phyloP scores from a whole-genome alignment of 2,329 filamentous ascomycete species.

The Didymosphaeria variabile region DNA sequence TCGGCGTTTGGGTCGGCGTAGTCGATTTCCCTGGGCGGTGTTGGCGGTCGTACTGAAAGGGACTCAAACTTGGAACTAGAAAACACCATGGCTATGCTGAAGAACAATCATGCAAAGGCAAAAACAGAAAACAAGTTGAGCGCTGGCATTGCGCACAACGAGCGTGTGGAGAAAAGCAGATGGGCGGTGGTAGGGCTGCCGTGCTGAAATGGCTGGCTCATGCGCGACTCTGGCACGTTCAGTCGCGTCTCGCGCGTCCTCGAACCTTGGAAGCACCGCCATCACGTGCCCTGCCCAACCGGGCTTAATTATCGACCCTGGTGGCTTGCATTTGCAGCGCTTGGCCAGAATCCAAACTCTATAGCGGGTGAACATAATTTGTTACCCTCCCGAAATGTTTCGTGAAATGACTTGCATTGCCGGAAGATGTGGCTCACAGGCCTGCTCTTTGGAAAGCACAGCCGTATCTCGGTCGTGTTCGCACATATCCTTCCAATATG shows the following conservation, averaged over 20 bases:
- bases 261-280: neutral
- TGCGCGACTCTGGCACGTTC: conserved; percentile 6
- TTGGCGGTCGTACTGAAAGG: conserved; percentile 63
- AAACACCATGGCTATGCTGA: conserved; percentile 52
- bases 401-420: too few species aligned
- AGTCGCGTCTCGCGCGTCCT: conserved; percentile 9
- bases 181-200: conserved; percentile 14
- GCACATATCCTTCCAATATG: too few species aligned
- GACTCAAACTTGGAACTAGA: conserved; percentile 53
- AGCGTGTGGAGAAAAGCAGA: conserved; percentile 19
- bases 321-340: too few species aligned
- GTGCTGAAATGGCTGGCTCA: conserved; percentile 7
- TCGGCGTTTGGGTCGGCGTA: conserved; percentile 47
- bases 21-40: conserved; percentile 61
- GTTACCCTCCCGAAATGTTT: neutral
- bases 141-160: conserved; percentile 37
- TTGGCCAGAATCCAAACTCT: neutral
- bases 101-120: conserved; percentile 33
- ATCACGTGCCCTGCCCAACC: neutral
- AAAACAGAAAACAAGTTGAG: conserved; percentile 27
- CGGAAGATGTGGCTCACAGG: too few species aligned
- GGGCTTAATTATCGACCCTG: neutral
- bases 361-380: neutral
- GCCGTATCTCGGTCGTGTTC: too few species aligned
- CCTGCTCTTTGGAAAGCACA: too few species aligned